Conservation (phyloP, 2,329 filamentous ascomycete species). For the Hymenoscyphus repandus region DNA sequence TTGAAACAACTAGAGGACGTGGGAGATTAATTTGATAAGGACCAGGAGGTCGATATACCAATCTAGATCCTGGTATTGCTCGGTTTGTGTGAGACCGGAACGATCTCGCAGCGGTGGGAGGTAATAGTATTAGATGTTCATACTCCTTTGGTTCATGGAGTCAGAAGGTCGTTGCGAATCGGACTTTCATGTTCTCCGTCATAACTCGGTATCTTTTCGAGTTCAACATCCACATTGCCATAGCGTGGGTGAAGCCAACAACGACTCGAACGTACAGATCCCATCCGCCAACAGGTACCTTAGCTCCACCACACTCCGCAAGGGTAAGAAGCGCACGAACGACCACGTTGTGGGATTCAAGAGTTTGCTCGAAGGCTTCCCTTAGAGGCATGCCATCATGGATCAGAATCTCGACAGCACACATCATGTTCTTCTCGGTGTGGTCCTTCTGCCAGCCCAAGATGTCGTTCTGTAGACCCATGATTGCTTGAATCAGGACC, state of each 20-base stretch:
- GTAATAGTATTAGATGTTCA: too few species aligned
- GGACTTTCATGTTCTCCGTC: background rate
- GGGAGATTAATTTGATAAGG: too few species aligned
- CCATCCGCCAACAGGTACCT: background rate
- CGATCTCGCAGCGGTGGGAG: too few species aligned
- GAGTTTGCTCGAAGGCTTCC: background rate
- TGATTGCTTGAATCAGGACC: slow-evolving; percentile 1
- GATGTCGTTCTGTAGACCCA: slow-evolving; percentile 1
- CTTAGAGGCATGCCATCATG: background rate
- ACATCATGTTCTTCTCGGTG: slow-evolving; percentile 3
- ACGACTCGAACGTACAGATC: background rate
- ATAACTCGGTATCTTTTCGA: slow-evolving; percentile 1
- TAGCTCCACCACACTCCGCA: background rate
- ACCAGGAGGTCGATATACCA: too few species aligned
- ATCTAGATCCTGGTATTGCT: too few species aligned
- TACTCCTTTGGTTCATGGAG: too few species aligned
- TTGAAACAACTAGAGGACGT: too few species aligned
- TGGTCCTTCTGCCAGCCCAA: slow-evolving; percentile 7
- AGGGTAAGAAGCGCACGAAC: slow-evolving; percentile 1
- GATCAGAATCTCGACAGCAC: slow-evolving; percentile 4
- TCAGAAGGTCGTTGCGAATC: too few species aligned
- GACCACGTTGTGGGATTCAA: background rate
- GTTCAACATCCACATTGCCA: slow-evolving; percentile 4
- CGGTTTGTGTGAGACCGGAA: too few species aligned
- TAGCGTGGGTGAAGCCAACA: background rate